These are phyloP conservation scores for Boletus sp. DNA, from an alignment of 768 basidiomycete species.

Conservation along the genomic window DNA sequence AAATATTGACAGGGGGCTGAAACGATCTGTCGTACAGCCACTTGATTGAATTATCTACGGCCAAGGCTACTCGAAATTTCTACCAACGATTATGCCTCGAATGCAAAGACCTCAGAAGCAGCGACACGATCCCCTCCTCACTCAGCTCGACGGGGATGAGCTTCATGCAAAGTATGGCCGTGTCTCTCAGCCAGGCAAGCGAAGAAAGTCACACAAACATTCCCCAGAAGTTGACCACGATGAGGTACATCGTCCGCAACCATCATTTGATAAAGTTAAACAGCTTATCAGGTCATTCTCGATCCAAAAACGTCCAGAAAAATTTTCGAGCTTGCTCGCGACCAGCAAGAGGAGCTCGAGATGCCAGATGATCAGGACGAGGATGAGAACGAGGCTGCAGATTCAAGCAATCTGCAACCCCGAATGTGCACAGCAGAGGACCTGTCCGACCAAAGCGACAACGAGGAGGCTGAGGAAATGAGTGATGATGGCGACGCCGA, in stretches of 20 bases:
- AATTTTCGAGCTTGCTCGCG: slow-evolving; percentile 88
- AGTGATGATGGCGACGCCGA: slow-evolving; percentile 43
- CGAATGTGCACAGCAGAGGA: slow-evolving; percentile 37
- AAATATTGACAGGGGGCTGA: not conserved
- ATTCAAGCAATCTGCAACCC: slow-evolving; percentile 26
- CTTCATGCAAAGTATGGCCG: slow-evolving; percentile 72
- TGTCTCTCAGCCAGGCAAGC: slow-evolving; percentile 70
- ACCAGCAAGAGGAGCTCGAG: slow-evolving; percentile 89
- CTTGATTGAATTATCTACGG: not conserved
- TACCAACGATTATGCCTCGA: slow-evolving; percentile 57
- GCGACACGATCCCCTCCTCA: slow-evolving; percentile 84
- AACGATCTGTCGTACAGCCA: slow-evolving; percentile 8
- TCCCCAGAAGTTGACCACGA: slow-evolving; percentile 50
- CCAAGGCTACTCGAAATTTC: slow-evolving; percentile 1
- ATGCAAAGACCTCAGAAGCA: slow-evolving; percentile 51
- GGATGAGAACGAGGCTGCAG: slow-evolving; percentile 31
- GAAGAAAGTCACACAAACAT: slow-evolving; percentile 56
- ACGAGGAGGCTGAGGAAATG: slow-evolving; percentile 25
- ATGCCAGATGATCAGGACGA: slow-evolving; percentile 56
- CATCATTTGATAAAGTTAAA: slow-evolving; percentile 1
- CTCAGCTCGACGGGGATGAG: slow-evolving; percentile 82
- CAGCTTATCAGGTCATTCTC: slow-evolving; percentile 51
- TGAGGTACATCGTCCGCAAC: slow-evolving; percentile 42
- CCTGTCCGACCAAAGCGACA: slow-evolving; percentile 57
- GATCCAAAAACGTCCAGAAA: slow-evolving; percentile 80